Conservation (phyloP, 2,329 filamentous ascomycete genomes). For the Conoideocrella luteorostrata region DNA sequence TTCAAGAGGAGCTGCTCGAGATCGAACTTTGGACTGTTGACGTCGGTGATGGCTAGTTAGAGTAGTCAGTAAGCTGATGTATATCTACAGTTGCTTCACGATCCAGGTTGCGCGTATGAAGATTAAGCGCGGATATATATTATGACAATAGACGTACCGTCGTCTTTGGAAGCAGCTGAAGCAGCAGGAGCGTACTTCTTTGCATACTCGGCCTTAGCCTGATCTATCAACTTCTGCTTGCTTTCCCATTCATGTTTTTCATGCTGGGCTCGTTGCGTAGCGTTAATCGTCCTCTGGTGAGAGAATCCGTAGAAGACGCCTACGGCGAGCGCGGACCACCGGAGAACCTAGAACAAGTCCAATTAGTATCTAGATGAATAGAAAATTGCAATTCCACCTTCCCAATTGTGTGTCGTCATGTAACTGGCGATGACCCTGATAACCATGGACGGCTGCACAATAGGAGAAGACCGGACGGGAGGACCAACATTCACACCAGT, state of each 20-base stretch:
- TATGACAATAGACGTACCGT: constrained; percentile 20
- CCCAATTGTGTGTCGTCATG: constrained; percentile 4
- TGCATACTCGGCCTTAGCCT: constrained; percentile 86
- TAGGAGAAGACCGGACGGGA: constrained; percentile 18
- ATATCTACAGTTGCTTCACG: not conserved
- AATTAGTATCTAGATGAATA: constrained; percentile 18
- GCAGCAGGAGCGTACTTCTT: constrained; percentile 59
- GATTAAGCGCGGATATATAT: not conserved
- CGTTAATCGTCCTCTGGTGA: constrained; percentile 77
- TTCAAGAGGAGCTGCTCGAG: constrained; percentile 75
- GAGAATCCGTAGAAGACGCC: constrained; percentile 94
- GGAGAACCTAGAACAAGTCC: constrained; percentile 66
- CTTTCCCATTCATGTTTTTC: constrained; percentile 79
- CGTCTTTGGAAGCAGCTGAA: constrained; percentile 25
- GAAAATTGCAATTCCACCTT: not conserved
- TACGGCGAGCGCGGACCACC: constrained; percentile 87
- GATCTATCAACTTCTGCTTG: constrained; percentile 84
- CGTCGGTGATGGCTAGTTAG: constrained; percentile 45
- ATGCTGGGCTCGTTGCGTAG: constrained; percentile 62
- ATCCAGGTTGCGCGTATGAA: not conserved
- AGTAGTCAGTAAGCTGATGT: constrained; percentile 3
- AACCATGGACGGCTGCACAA: constrained; percentile 4
- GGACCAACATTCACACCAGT: constrained; percentile 62
- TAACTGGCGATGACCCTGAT: constrained; percentile 14
- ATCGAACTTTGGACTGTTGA: constrained; percentile 84